Evolutionary conservation across 176 grass and related monocot species (phyloP).

Genomic region (Eleusine coracana): DNA sequence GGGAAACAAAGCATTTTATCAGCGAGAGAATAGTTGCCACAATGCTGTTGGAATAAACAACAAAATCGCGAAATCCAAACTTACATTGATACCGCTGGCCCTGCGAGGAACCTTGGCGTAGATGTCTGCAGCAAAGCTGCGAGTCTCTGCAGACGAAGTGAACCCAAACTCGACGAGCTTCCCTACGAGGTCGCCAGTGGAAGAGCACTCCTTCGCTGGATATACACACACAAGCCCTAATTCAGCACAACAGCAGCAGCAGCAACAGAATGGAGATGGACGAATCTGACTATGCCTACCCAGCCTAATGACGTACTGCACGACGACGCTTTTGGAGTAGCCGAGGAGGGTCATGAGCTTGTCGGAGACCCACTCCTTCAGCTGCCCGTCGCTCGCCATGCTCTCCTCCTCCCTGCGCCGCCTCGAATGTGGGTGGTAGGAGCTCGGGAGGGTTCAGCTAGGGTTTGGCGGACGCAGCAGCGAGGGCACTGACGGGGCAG

Average conservation of each 20-base stretch:
- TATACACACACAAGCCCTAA: background rate
- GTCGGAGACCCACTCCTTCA: slow-evolving; percentile 86
- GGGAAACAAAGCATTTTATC: slow-evolving; percentile 25
- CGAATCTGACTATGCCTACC: slow-evolving; percentile 40
- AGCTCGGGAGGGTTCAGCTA: background rate
- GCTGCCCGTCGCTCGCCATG: slow-evolving; percentile 65
- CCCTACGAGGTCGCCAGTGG: slow-evolving; percentile 52
- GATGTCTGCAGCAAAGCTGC: slow-evolving; percentile 63
- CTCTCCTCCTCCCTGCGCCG: background rate
- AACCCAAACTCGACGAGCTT: slow-evolving; percentile 75
- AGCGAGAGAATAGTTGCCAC: background rate
- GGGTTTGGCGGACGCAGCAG: background rate
- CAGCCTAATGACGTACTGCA: slow-evolving; percentile 81
- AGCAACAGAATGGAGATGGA: background rate
- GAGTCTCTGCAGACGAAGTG: slow-evolving; percentile 51
- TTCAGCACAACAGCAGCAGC: slow-evolving; percentile 16
- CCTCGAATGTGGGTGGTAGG: background rate
- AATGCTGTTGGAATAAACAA: background rate
- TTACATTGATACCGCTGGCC: slow-evolving; percentile 60
- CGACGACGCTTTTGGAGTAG: slow-evolving; percentile 67
- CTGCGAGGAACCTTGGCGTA: slow-evolving; percentile 73
- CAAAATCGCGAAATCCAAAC: background rate
- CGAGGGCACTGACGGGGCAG: background rate
- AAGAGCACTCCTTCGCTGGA: slow-evolving; percentile 82
- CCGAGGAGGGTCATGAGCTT: slow-evolving; percentile 76